Conservation (phyloP, 176 grass and related monocot genomes). For the Raddia distichophylla region DNA sequence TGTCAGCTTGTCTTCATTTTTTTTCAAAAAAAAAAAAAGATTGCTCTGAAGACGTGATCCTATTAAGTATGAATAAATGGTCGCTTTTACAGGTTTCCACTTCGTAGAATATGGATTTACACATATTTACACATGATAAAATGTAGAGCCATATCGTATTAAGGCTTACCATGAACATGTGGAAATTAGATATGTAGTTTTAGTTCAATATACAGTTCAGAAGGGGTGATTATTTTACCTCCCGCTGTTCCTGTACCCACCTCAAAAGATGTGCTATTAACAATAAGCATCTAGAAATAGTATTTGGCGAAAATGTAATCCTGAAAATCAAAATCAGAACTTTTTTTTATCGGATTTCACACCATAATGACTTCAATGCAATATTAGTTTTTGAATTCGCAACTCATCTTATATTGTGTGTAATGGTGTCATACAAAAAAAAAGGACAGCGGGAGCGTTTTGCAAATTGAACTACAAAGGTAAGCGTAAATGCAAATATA, state of each 20-base stretch:
- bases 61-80: constrained; percentile 16
- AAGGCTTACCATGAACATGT: neutral
- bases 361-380: neutral
- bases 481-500: neutral
- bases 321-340: no score
- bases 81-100: constrained; percentile 13
- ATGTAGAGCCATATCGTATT: neutral
- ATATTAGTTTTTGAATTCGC: neutral
- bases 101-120: neutral
- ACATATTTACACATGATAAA: neutral
- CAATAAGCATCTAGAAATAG: neutral
- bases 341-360: no score
- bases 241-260: neutral
- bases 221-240: neutral
- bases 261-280: neutral
- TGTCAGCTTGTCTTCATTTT: neutral
- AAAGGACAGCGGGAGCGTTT: neutral
- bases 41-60: constrained; percentile 22
- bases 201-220: neutral
- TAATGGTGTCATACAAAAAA: neutral
- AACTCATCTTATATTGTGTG: neutral
- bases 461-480: neutral
- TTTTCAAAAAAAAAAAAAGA: neutral
- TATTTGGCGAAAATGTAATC: no score
- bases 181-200: neutral